A percentile compares a stretch with the other conserved stretches of the same genome.
phyloP scores from a whole-genome alignment of 352 stramenopile species.

The Elongisporangium prolatum region DNA sequence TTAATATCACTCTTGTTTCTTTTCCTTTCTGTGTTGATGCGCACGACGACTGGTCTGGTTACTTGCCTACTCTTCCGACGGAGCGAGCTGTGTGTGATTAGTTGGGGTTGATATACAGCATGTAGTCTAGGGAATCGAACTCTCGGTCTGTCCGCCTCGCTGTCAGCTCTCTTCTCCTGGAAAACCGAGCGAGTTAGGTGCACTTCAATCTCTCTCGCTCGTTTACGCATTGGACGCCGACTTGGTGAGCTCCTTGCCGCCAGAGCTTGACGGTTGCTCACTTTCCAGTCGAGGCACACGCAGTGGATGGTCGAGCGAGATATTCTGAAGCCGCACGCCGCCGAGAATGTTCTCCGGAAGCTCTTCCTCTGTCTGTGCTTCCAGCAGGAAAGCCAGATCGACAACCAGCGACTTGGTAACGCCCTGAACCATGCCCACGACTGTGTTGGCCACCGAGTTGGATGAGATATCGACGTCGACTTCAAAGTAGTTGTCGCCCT shows the following conservation, averaged over 20 bases:
- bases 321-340: conserved; percentile 73
- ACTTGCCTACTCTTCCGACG: not conserved
- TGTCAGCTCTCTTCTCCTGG: not conserved
- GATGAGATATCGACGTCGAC: conserved; percentile 94
- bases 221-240: not conserved
- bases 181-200: not conserved
- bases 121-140: not conserved
- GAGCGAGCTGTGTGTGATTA: not conserved
- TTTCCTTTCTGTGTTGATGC: not conserved
- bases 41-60: not conserved
- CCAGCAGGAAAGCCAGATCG: conserved; percentile 87
- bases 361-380: conserved; percentile 83
- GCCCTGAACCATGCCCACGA: conserved; percentile 86
- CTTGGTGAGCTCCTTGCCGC: not conserved
- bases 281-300: conserved; percentile 30
- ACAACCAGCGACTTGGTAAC: conserved; percentile 88
- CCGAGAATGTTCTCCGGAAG: conserved; percentile 81
- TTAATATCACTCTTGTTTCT: not conserved
- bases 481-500: conserved; percentile 93
- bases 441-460: conserved; percentile 88
- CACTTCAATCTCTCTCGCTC: not conserved
- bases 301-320: conserved; percentile 73
- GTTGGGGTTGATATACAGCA: not conserved
- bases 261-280: not conserved
- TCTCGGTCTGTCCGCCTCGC: not conserved